Conservation (phyloP, 345 rosid species). For the Aurinia saxatilis region DNA sequence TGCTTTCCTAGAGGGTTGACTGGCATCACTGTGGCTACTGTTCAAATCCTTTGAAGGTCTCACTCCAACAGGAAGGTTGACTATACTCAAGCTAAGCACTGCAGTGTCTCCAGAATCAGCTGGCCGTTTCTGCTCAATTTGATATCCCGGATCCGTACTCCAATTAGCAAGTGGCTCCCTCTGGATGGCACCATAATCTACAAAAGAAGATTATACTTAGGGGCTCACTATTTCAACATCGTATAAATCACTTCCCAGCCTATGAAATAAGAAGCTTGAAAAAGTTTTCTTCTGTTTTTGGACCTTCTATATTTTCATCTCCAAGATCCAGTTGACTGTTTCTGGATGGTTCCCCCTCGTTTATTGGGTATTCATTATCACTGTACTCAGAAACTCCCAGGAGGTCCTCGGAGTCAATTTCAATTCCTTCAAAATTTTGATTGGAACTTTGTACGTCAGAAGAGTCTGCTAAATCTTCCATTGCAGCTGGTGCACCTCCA, state of each 20-base stretch:
- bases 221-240: not conserved
- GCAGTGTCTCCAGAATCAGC: conserved; percentile 44
- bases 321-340: conserved; percentile 20
- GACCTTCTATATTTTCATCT: conserved; percentile 58
- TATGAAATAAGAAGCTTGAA: not conserved
- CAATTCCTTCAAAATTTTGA: conserved; percentile 30
- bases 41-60: conserved; percentile 47
- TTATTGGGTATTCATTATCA: conserved; percentile 33
- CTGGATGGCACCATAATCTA: conserved; percentile 55
- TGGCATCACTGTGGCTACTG: conserved; percentile 23
- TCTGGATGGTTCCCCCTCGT: conserved; percentile 26
- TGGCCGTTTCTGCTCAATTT: conserved; percentile 58
- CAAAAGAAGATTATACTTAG: not conserved
- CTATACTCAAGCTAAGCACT: conserved; percentile 46
- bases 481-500: conserved; percentile 15
- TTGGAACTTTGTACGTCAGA: conserved; percentile 15
- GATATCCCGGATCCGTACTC: conserved; percentile 64
- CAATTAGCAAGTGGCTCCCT: conserved; percentile 57
- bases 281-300: not conserved
- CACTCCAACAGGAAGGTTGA: conserved; percentile 84
- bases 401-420: conserved; percentile 28
- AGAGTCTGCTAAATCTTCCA: conserved; percentile 22
- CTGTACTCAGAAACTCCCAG: conserved; percentile 20
- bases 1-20: conserved; percentile 34
- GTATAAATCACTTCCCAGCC: not conserved